Conservation (phyloP, 2,329 filamentous ascomycete genomes). For the Sclerotinia trifoliorum region DNA sequence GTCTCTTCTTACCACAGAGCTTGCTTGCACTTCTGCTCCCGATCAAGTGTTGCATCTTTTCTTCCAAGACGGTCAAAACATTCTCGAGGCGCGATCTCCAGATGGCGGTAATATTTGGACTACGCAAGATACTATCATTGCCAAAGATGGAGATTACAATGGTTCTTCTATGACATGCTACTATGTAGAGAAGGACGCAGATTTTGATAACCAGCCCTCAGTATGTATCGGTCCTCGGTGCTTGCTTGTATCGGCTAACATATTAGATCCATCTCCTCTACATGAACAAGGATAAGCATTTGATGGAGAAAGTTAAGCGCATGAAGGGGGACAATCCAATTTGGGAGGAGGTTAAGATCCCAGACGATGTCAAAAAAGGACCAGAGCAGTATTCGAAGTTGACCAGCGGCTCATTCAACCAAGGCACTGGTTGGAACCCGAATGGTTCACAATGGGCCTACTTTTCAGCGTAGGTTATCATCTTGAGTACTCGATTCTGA, state of each 20-base stretch:
- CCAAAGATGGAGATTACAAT: slow-evolving; percentile 1
- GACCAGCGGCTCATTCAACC: slow-evolving; percentile 4
- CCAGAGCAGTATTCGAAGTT: slow-evolving; percentile 19
- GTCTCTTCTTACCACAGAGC: slow-evolving; percentile 15
- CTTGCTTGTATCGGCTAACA: background rate
- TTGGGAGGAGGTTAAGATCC: slow-evolving; percentile 12
- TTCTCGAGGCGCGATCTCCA: slow-evolving; percentile 17
- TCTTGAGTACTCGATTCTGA: background rate
- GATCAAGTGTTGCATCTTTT: slow-evolving; percentile 14
- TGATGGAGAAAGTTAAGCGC: slow-evolving; percentile 16
- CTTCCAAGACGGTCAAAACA: slow-evolving; percentile 10
- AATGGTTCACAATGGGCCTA: slow-evolving; percentile 19
- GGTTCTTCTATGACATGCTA: slow-evolving; percentile 18
- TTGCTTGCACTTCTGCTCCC: slow-evolving; percentile 7
- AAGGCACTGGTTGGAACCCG: slow-evolving; percentile 2
- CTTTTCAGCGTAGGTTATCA: slow-evolving; percentile 9
- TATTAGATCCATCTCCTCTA: slow-evolving; percentile 19
- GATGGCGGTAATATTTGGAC: slow-evolving; percentile 10
- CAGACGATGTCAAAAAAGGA: slow-evolving; percentile 12
- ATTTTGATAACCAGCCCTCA: slow-evolving; percentile 7
- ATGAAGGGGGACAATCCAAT: slow-evolving; percentile 12
- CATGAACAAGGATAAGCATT: background rate
- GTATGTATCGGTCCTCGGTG: background rate
- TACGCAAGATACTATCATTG: slow-evolving; percentile 17
- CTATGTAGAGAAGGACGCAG: slow-evolving; percentile 18